Evolutionary conservation across 176 grass and related monocot genomes (phyloP).

Genomic region (Alopecurus myosuroides): DNA sequence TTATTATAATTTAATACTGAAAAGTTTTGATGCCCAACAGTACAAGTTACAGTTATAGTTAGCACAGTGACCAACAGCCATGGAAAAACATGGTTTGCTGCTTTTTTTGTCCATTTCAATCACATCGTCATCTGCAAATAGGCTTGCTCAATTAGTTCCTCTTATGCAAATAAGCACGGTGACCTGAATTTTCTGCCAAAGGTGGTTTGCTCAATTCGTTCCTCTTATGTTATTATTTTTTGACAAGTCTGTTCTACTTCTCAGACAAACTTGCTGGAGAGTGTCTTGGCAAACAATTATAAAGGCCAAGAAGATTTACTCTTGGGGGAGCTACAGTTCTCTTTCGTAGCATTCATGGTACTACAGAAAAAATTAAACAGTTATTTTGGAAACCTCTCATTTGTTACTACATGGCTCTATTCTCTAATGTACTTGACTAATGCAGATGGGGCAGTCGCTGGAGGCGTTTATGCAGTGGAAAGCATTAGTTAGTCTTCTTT

Average conservation of each 20-base stretch:
- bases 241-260: slow-evolving; percentile 32
- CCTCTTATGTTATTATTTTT: too few species aligned
- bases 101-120: not conserved
- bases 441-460: slow-evolving; percentile 84
- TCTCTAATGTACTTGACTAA: slow-evolving; percentile 19
- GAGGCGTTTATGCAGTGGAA: slow-evolving; percentile 96
- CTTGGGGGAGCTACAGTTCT: slow-evolving; percentile 80
- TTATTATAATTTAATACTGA: not conserved
- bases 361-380: not conserved
- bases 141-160: not conserved
- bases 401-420: not conserved
- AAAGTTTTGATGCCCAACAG: not conserved
- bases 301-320: slow-evolving; percentile 70
- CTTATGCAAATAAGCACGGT: too few species aligned
- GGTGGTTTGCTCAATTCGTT: not conserved
- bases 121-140: not conserved
- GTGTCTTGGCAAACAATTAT: slow-evolving; percentile 56
- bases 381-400: not conserved
- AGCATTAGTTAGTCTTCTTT: slow-evolving; percentile 76
- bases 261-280: slow-evolving; percentile 80
- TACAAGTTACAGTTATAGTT: not conserved
- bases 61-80: not conserved
- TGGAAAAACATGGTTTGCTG: not conserved
- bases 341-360: slow-evolving; percentile 97
- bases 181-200: too few species aligned